These are phyloP conservation scores for Centrapalus pauciflorus DNA, from an alignment of 129 eudicot genomes.

Conservation along the genomic window DNA sequence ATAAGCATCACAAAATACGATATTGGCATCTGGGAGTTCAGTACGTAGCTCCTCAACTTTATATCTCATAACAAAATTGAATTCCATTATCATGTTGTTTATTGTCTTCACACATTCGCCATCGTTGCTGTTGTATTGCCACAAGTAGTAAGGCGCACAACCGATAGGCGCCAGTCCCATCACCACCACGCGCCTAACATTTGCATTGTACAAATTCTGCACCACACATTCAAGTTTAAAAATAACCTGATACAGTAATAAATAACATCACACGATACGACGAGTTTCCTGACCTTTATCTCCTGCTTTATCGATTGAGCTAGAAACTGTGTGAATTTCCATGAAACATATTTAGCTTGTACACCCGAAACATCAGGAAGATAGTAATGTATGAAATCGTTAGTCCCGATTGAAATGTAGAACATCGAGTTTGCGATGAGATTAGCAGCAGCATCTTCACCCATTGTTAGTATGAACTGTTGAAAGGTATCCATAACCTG, in stretches of 20 bases:
- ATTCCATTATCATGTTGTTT: constrained; percentile 85
- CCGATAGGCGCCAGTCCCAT: constrained; percentile 95
- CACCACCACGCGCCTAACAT: constrained; percentile 84
- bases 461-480: constrained; percentile 70
- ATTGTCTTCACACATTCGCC: constrained; percentile 73
- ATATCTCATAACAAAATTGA: constrained; percentile 80
- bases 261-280: no score
- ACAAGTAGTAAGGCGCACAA: constrained; percentile 91
- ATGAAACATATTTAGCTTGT: constrained; percentile 69
- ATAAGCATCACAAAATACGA: constrained; percentile 75
- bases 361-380: constrained; percentile 73
- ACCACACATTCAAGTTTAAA: no score
- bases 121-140: constrained; percentile 57
- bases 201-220: constrained; percentile 70
- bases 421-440: constrained; percentile 68
- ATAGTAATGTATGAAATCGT: constrained; percentile 93
- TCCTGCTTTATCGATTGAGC: constrained; percentile 62
- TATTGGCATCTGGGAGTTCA: constrained; percentile 53
- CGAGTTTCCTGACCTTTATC: constrained; percentile 58
- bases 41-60: constrained; percentile 63
- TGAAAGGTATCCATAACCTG: constrained; percentile 88
- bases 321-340: constrained; percentile 74
- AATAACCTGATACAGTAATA: not conserved
- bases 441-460: constrained; percentile 66
- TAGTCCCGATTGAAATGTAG: constrained; percentile 87